Percentiles rank a stretch among this genome's conserved stretches.
Conservation (phyloP, 164 flowering plant species). For the Liquidambar formosana region DNA sequence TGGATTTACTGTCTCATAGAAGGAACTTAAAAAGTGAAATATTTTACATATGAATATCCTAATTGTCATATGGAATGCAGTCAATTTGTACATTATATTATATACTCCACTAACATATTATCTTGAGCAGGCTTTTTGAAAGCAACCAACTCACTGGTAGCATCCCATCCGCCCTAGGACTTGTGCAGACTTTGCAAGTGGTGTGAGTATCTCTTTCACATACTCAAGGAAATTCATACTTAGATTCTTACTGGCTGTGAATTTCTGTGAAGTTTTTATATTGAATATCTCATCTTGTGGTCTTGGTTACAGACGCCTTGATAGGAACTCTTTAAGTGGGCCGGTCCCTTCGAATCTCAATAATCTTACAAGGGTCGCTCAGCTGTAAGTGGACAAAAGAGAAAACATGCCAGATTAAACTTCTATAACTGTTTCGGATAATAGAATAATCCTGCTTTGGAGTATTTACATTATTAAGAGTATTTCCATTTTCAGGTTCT, state of each 20-base stretch:
- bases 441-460: background rate
- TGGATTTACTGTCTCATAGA: too few species aligned
- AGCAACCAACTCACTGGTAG: constrained; percentile 40
- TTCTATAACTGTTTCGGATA: background rate
- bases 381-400: constrained; percentile 41
- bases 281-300: constrained; percentile 5
- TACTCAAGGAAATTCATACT: background rate
- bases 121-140: constrained; percentile 44
- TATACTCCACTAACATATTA: background rate
- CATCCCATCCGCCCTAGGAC: constrained; percentile 46
- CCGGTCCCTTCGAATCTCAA: constrained; percentile 47
- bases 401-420: background rate
- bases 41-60: background rate
- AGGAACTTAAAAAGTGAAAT: too few species aligned
- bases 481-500: constrained; percentile 32
- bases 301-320: constrained; percentile 58
- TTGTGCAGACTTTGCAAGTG: constrained; percentile 39
- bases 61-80: too few species aligned
- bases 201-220: constrained; percentile 42
- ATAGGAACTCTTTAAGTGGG: constrained; percentile 53
- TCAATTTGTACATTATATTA: background rate
- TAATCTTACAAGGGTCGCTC: constrained; percentile 43
- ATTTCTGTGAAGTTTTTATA: background rate
- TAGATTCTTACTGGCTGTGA: background rate
- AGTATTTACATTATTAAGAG: background rate